Conservation (phyloP, 352 stramenopile genomes). For the Thraustochytrium sp. region DNA sequence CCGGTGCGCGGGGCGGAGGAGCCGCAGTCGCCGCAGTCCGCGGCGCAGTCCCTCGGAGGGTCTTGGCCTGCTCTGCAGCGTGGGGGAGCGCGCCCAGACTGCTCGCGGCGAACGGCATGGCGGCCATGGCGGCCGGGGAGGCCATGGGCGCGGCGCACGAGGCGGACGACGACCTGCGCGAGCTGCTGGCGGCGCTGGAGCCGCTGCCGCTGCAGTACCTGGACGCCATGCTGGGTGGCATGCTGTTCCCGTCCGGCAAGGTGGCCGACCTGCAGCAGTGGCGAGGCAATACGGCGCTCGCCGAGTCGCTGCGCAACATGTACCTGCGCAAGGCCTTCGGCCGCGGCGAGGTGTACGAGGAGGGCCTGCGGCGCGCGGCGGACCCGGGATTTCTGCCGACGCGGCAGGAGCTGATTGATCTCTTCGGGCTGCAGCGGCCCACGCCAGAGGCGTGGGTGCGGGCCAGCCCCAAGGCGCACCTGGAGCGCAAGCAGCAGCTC, state of each 20-base stretch:
- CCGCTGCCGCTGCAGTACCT: neutral
- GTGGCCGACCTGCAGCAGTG: neutral
- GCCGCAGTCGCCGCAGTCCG: too few relatives aligned
- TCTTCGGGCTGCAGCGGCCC: neutral
- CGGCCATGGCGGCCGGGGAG: neutral
- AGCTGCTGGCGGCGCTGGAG: slow-evolving; percentile 13
- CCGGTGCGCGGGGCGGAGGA: too few relatives aligned
- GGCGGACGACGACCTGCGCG: neutral
- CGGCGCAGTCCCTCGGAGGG: too few relatives aligned
- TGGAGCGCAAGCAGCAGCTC: neutral
- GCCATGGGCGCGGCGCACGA: neutral
- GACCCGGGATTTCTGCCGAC: neutral
- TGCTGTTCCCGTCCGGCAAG: neutral
- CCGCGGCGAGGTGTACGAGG: neutral
- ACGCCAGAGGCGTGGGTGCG: neutral
- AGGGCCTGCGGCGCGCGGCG: neutral
- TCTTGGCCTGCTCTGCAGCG: too few relatives aligned
- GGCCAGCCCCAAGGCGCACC: neutral
- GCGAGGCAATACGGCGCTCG: neutral
- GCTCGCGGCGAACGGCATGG: neutral
- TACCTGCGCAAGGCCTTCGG: slow-evolving; percentile 17
- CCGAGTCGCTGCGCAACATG: slow-evolving; percentile 10
- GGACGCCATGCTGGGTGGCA: neutral
- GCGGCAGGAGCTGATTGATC: neutral
- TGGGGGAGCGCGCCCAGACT: neutral